Percentiles rank a stretch among this genome's conserved stretches.
phyloP scores from a whole-genome alignment of 176 grass and related monocot species.

The Eragrostis nindensis region DNA sequence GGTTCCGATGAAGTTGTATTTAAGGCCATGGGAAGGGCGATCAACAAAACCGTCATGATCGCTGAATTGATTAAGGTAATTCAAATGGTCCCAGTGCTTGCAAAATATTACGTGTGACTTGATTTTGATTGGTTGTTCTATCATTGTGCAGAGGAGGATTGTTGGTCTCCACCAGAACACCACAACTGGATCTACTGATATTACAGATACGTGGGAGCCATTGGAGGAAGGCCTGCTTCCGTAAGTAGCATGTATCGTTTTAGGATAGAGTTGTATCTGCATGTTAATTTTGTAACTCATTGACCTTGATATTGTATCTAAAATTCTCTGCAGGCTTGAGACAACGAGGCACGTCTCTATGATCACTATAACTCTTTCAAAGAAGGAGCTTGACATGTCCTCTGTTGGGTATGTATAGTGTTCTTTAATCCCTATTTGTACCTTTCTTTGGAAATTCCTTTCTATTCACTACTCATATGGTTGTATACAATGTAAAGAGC shows the following conservation, averaged over 20 bases:
- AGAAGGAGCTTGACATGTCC: constrained; percentile 80
- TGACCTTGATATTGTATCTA: constrained; percentile 11
- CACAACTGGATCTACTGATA: constrained; percentile 87
- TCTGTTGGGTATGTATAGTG: constrained; percentile 64
- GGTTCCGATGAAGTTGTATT: constrained; percentile 92
- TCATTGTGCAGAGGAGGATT: constrained; percentile 79
- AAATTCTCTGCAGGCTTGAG: constrained; percentile 66
- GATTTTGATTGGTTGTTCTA: constrained; percentile 4
- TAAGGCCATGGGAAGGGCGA: constrained; percentile 98
- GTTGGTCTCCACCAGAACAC: constrained; percentile 94
- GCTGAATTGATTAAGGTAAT: constrained; percentile 96
- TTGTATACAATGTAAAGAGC: not conserved
- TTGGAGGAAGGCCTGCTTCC: constrained; percentile 98
- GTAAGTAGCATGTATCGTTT: constrained; percentile 50
- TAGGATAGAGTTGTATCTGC: not conserved
- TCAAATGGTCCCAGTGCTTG: not conserved
- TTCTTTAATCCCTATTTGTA: not conserved
- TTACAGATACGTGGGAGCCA: constrained; percentile 97
- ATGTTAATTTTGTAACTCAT: not conserved
- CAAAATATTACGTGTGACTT: not conserved
- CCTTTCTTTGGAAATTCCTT: not conserved
- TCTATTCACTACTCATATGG: not conserved
- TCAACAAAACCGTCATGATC: constrained; percentile 99
- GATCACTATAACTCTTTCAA: constrained; percentile 88
- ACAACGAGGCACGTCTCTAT: constrained; percentile 96